Conservation (phyloP, 768 basidiomycete genomes). For the Trichaptum fuscoviolaceum region DNA sequence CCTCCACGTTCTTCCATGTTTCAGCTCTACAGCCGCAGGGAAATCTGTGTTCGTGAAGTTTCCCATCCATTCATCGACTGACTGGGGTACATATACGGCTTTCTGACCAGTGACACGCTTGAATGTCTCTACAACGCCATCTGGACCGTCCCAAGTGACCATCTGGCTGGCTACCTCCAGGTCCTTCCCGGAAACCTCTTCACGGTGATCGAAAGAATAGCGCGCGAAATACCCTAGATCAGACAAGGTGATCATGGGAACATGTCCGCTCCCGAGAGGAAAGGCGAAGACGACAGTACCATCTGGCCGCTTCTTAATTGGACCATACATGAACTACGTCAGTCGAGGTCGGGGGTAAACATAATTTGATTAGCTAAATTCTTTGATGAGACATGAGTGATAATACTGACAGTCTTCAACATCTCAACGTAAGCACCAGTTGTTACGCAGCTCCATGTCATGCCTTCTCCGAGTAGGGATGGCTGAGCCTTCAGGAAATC, state of each 20-base stretch:
- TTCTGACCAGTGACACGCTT: slow-evolving; percentile 32
- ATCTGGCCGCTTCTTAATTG: slow-evolving; percentile 31
- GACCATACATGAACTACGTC: slow-evolving; percentile 27
- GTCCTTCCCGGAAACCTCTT: slow-evolving; percentile 30
- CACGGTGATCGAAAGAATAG: slow-evolving; percentile 33
- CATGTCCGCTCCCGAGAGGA: slow-evolving; percentile 29
- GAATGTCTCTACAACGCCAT: slow-evolving; percentile 26
- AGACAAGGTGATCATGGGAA: slow-evolving; percentile 33
- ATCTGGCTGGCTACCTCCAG: slow-evolving; percentile 33
- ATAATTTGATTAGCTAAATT: slow-evolving; percentile 15
- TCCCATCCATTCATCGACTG: slow-evolving; percentile 30
- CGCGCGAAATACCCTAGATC: slow-evolving; percentile 38
- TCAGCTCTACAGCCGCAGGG: slow-evolving; percentile 24
- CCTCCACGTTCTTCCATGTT: slow-evolving; percentile 26
- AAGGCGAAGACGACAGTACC: slow-evolving; percentile 36
- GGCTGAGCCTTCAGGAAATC: slow-evolving; percentile 35
- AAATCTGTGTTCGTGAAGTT: slow-evolving; percentile 24
- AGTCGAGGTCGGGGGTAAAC: slow-evolving; percentile 21
- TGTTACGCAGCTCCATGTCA: slow-evolving; percentile 34
- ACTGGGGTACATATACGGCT: slow-evolving; percentile 27
- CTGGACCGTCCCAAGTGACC: slow-evolving; percentile 36
- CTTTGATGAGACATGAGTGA: not conserved
- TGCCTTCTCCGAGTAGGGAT: slow-evolving; percentile 24
- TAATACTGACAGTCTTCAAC: slow-evolving; percentile 29
- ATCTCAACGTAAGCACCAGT: slow-evolving; percentile 39